phyloP scores from a whole-genome alignment of 371 early-diverging fungal genomes.

The Mortierella sp. region DNA sequence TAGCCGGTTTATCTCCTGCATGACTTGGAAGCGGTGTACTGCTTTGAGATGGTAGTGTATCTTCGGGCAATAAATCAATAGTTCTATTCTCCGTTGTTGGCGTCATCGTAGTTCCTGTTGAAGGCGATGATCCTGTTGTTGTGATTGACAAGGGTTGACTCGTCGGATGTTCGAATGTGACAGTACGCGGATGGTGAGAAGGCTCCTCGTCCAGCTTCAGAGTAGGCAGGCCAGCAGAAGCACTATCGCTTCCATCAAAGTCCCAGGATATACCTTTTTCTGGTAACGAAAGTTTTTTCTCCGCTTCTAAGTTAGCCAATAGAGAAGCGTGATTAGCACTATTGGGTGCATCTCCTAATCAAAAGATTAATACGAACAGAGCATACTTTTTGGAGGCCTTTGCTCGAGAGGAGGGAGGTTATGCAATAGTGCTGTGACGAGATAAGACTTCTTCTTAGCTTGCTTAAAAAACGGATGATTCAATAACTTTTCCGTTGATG shows the following conservation, averaged over 20 bases:
- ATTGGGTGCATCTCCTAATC: background rate
- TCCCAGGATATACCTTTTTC: slow-evolving; percentile 66
- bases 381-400: slow-evolving; percentile 64
- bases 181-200: slow-evolving; percentile 31
- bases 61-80: slow-evolving; percentile 18
- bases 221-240: background rate
- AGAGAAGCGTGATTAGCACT: background rate
- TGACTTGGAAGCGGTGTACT: slow-evolving; percentile 16
- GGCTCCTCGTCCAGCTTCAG: slow-evolving; percentile 7
- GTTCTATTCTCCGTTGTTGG: slow-evolving; percentile 12
- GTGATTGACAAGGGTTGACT: slow-evolving; percentile 10
- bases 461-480: slow-evolving; percentile 86
- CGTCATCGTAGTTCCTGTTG: slow-evolving; percentile 9
- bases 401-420: slow-evolving; percentile 78
- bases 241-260: slow-evolving; percentile 52
- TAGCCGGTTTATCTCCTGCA: slow-evolving; percentile 34
- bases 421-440: slow-evolving; percentile 70
- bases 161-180: slow-evolving; percentile 33
- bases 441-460: slow-evolving; percentile 80
- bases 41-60: slow-evolving; percentile 10
- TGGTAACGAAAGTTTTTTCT: slow-evolving; percentile 41
- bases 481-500: slow-evolving; percentile 83
- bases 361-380: background rate
- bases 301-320: slow-evolving; percentile 33
- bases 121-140: slow-evolving; percentile 24